These are phyloP conservation scores for Corrigiola litoralis DNA, from an alignment of 179 eudicot genomes.

Conservation along the genomic window DNA sequence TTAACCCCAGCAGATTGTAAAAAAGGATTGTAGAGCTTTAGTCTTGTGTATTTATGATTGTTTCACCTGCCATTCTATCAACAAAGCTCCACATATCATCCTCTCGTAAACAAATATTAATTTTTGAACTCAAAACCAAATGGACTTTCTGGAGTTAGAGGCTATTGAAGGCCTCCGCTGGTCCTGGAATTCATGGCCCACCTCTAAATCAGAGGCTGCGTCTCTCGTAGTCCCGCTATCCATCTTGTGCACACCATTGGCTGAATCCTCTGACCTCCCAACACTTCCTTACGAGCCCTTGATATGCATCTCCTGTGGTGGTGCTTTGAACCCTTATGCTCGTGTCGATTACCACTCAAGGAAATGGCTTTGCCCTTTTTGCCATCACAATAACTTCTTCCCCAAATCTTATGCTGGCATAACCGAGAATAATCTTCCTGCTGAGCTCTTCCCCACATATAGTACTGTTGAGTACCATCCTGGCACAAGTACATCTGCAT, in stretches of 20 bases:
- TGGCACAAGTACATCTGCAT: constrained; percentile 25
- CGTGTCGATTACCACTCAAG: constrained; percentile 80
- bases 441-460: constrained; percentile 91
- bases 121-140: constrained; percentile 6
- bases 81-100: too few species aligned
- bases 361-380: constrained; percentile 94
- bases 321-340: constrained; percentile 85
- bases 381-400: constrained; percentile 54
- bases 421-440: constrained; percentile 82
- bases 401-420: constrained; percentile 63
- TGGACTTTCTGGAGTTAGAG: constrained; percentile 82
- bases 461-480: constrained; percentile 79
- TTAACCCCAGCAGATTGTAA: too few species aligned
- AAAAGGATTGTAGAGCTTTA: too few species aligned
- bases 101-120: too few species aligned
- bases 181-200: constrained; percentile 99
- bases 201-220: constrained; percentile 43
- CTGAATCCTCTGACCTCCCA: constrained; percentile 70
- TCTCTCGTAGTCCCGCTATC: constrained; percentile 70
- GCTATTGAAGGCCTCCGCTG: constrained; percentile 89
- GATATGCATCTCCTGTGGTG: constrained; percentile 54
- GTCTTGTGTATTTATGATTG: too few species aligned
- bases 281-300: constrained; percentile 75
- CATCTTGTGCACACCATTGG: constrained; percentile 70
- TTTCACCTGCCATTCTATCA: too few species aligned